A percentile compares a stretch with the other conserved stretches of the same genome.
These are phyloP conservation scores for Cyberlindnera misumaiensis DNA, from an alignment of 805 yeast genomes.

Conservation along the genomic window DNA sequence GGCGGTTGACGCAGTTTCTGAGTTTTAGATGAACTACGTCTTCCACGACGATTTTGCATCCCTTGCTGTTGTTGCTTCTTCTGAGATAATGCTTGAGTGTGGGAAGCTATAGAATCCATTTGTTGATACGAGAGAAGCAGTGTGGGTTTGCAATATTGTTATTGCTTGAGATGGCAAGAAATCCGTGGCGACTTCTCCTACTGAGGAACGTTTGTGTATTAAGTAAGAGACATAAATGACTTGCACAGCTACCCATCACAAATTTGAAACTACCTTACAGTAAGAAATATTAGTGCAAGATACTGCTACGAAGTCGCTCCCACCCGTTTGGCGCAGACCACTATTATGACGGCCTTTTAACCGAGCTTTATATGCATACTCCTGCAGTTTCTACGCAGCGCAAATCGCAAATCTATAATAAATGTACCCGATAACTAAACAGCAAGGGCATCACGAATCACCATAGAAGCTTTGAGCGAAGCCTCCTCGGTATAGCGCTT, in stretches of 20 bases:
- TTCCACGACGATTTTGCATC: background rate
- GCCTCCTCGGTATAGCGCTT: slow-evolving; percentile 44
- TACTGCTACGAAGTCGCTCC: too few relatives aligned
- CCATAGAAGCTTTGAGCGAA: slow-evolving; percentile 37
- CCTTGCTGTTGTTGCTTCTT: background rate
- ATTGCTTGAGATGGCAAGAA: too few relatives aligned
- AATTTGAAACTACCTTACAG: too few relatives aligned
- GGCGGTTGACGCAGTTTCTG: background rate
- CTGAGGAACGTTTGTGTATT: background rate
- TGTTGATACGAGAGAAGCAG: too few relatives aligned
- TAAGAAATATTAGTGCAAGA: too few relatives aligned
- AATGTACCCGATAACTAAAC: background rate
- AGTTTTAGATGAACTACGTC: background rate
- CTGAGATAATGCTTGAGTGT: background rate
- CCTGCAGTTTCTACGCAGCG: too few relatives aligned
- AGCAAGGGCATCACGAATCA: slow-evolving; percentile 21
- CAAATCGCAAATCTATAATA: background rate
- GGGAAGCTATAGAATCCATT: too few relatives aligned
- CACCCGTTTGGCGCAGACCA: too few relatives aligned
- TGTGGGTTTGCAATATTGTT: too few relatives aligned
- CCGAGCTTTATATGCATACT: background rate
- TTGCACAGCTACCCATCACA: too few relatives aligned
- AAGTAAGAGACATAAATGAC: slow-evolving; percentile 2
- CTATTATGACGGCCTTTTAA: background rate
- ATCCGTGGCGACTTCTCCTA: too few relatives aligned